phyloP scores from a whole-genome alignment of 2,329 filamentous ascomycete genomes.

The Plectosphaerella sp. region DNA sequence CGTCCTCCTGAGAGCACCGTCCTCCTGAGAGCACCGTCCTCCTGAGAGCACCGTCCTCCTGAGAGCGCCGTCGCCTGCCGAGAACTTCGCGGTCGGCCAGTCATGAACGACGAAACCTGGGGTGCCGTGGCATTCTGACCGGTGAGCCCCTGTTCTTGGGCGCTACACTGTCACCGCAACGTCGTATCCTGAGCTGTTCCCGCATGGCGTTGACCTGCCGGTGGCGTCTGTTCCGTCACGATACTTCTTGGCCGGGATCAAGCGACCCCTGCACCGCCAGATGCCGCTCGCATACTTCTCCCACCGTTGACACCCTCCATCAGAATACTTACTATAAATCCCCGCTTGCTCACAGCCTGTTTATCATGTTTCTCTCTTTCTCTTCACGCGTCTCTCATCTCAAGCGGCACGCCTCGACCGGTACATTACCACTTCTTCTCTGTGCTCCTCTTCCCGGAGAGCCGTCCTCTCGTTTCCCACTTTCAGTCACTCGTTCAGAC shows the following conservation, averaged over 20 bases:
- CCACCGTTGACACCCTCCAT: neutral
- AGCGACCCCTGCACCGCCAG: neutral
- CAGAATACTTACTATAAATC: neutral
- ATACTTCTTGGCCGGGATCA: neutral
- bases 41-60: neutral
- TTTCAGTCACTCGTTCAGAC: constrained; percentile 7
- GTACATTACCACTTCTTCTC: constrained; percentile 11
- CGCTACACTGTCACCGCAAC: too few species aligned
- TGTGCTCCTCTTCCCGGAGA: constrained; percentile 12
- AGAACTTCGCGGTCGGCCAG: too few species aligned
- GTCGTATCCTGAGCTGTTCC: neutral
- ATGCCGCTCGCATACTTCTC: constrained; percentile 1
- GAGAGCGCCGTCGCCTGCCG: neutral
- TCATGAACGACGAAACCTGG: too few species aligned
- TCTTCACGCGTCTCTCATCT: neutral
- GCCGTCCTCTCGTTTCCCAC: constrained; percentile 9
- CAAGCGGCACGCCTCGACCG: neutral
- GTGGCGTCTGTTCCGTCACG: constrained; percentile 13
- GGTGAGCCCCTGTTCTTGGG: too few species aligned
- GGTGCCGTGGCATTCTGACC: too few species aligned
- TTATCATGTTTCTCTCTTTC: neutral
- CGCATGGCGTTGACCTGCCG: neutral
- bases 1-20: neutral
- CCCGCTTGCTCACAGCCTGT: neutral
- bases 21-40: too few species aligned